Evolutionary conservation across 495 filamentous ascomycete genomes (phyloP).

Genomic region (Aspergillus heteromorphus): DNA sequence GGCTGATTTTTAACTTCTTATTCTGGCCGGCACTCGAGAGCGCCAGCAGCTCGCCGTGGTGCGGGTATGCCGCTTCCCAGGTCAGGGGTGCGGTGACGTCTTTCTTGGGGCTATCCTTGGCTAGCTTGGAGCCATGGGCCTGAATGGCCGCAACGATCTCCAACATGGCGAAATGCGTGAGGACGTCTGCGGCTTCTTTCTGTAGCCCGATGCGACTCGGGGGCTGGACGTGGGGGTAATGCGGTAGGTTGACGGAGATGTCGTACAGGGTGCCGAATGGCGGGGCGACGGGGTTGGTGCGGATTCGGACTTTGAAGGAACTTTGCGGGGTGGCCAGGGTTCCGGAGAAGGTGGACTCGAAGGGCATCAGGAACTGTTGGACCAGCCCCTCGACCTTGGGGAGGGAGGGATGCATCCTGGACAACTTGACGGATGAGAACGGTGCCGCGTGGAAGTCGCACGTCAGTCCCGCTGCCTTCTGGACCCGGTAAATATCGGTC

Average conservation of each 20-base stretch:
- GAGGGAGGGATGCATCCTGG: background rate
- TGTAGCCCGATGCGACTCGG: constrained; percentile 31
- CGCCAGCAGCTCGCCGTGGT: constrained; percentile 36
- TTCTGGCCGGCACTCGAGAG: constrained; percentile 15
- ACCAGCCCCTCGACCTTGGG: constrained; percentile 36
- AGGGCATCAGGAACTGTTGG: constrained; percentile 32
- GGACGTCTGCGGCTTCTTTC: constrained; percentile 32
- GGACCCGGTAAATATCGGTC: constrained; percentile 24
- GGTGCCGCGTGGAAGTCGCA: constrained; percentile 26
- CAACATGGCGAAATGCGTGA: constrained; percentile 36
- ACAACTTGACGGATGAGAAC: constrained; percentile 24
- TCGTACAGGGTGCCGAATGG: constrained; percentile 44
- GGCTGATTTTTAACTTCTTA: constrained; percentile 33
- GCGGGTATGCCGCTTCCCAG: constrained; percentile 38
- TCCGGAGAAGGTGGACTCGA: constrained; percentile 40
- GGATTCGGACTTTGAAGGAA: constrained; percentile 39
- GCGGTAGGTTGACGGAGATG: constrained; percentile 34
- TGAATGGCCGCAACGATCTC: constrained; percentile 33
- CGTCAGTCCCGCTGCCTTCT: constrained; percentile 38
- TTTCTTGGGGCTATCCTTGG: background rate
- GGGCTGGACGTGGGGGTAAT: constrained; percentile 30
- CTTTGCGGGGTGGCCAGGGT: constrained; percentile 28
- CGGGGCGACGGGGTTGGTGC: constrained; percentile 38
- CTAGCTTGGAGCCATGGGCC: constrained; percentile 8
- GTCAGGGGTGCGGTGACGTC: background rate